A percentile compares a stretch with the other conserved stretches of the same genome.
phyloP scores from a whole-genome alignment of 2,329 filamentous ascomycete species.

The Pyrenophora tritici-repentis region DNA sequence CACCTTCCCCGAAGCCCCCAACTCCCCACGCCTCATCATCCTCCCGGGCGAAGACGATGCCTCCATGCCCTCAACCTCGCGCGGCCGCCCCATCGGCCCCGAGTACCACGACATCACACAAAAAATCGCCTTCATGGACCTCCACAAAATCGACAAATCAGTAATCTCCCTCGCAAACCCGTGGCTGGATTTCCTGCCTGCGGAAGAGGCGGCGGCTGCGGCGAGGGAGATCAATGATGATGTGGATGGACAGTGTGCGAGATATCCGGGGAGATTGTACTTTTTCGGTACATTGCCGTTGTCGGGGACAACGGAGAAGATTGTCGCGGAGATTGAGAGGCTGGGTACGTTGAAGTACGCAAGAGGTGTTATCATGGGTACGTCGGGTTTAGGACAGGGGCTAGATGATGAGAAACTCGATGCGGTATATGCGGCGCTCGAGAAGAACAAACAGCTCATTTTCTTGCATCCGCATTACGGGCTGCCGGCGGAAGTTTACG shows the following conservation, averaged over 20 bases:
- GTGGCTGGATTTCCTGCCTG: slow-evolving; percentile 83
- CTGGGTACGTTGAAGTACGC: slow-evolving; percentile 68
- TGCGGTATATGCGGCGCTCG: slow-evolving; percentile 72
- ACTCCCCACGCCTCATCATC: slow-evolving; percentile 69
- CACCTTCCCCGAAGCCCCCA: slow-evolving; percentile 59
- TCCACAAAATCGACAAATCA: slow-evolving; percentile 78
- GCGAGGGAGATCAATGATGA: slow-evolving; percentile 76
- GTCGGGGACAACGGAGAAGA: slow-evolving; percentile 64
- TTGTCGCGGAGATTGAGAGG: slow-evolving; percentile 68
- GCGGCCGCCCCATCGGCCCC: slow-evolving; percentile 79
- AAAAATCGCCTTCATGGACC: slow-evolving; percentile 88
- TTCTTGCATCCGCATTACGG: slow-evolving; percentile 95
- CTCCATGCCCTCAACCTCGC: slow-evolving; percentile 57
- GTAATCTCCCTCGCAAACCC: slow-evolving; percentile 91
- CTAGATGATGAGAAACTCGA: slow-evolving; percentile 78
- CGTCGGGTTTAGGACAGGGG: slow-evolving; percentile 76
- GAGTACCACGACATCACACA: slow-evolving; percentile 80
- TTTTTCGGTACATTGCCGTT: slow-evolving; percentile 84
- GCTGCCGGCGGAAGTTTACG: slow-evolving; percentile 78
- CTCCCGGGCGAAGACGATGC: slow-evolving; percentile 62
- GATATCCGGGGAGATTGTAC: slow-evolving; percentile 71
- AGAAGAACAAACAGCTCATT: slow-evolving; percentile 67
- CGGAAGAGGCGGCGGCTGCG: slow-evolving; percentile 64
- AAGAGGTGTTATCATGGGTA: slow-evolving; percentile 87
- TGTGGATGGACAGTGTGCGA: slow-evolving; percentile 71